Conservation (phyloP, 495 filamentous ascomycete species). For the Zalerion maritima region DNA sequence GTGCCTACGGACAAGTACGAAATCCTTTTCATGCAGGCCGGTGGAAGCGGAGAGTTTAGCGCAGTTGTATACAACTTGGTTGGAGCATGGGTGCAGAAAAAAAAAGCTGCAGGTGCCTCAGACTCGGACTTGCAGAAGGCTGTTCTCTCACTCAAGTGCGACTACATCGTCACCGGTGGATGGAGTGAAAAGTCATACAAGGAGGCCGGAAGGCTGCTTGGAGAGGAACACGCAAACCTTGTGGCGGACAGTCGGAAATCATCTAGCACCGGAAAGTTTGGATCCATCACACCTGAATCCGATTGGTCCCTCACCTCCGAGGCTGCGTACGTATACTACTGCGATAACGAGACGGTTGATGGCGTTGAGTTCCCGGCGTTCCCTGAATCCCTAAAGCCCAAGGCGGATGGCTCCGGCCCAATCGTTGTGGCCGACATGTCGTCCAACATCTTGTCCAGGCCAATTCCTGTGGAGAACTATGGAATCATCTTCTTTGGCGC, state of each 20-base stretch:
- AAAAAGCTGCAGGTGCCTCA: slow-evolving; percentile 34
- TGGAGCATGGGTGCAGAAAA: slow-evolving; percentile 58
- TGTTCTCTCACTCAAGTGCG: slow-evolving; percentile 54
- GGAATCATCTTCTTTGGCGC: slow-evolving; percentile 67
- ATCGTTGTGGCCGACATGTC: slow-evolving; percentile 78
- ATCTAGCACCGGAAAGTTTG: slow-evolving; percentile 71
- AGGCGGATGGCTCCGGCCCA: slow-evolving; percentile 39
- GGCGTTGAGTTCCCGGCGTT: slow-evolving; percentile 85
- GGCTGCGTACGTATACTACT: slow-evolving; percentile 76
- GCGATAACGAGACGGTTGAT: slow-evolving; percentile 90
- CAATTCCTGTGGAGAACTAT: slow-evolving; percentile 56
- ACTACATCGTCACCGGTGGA: slow-evolving; percentile 85
- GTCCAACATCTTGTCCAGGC: slow-evolving; percentile 55
- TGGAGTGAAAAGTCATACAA: slow-evolving; percentile 89
- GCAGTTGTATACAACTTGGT: slow-evolving; percentile 72
- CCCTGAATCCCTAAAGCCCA: slow-evolving; percentile 45
- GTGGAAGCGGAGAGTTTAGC: slow-evolving; percentile 71
- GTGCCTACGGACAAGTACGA: slow-evolving; percentile 60
- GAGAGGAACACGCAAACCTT: slow-evolving; percentile 65
- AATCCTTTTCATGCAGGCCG: slow-evolving; percentile 67
- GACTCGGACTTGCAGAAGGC: slow-evolving; percentile 45
- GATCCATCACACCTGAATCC: slow-evolving; percentile 59
- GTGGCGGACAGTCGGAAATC: slow-evolving; percentile 56
- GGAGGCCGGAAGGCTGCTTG: slow-evolving; percentile 64
- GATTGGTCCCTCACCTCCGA: slow-evolving; percentile 62